These are phyloP conservation scores for Colletotrichum theobromicola DNA, from an alignment of 2,329 filamentous ascomycete genomes.

Conservation along the genomic window DNA sequence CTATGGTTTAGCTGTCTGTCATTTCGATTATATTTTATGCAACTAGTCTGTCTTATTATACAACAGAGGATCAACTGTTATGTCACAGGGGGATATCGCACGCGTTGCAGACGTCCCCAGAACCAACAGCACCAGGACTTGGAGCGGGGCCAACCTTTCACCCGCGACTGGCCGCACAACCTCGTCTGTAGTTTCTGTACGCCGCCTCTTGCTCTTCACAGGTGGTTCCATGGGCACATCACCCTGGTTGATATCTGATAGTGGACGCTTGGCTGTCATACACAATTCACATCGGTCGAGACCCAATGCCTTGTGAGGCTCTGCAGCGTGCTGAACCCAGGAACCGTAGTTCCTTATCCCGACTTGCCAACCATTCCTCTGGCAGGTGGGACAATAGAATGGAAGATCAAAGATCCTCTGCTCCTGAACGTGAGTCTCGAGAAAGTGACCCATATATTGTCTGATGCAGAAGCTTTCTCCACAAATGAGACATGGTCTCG, in stretches of 20 bases:
- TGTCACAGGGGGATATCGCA: background rate
- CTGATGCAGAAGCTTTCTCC: background rate
- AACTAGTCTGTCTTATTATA: too few species aligned
- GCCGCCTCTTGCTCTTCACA: background rate
- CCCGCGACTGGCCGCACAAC: background rate
- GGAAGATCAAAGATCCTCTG: background rate
- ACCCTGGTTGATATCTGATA: background rate
- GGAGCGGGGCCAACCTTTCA: background rate
- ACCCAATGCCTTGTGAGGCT: background rate
- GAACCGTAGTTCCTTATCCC: background rate
- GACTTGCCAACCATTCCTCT: background rate
- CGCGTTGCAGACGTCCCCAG: background rate
- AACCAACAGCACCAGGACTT: background rate
- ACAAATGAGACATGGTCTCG: background rate
- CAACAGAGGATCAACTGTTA: background rate
- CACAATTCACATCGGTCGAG: background rate
- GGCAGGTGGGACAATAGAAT: background rate
- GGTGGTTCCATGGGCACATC: background rate
- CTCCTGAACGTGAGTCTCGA: background rate
- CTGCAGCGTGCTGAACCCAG: background rate
- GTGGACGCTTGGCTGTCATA: background rate
- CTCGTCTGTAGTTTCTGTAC: background rate
- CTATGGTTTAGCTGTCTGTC: background rate
- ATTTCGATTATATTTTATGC: background rate
- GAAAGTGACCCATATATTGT: background rate